Evolutionary conservation across 2,329 filamentous ascomycete genomes (phyloP).

Genomic region (Alternaria sp.): DNA sequence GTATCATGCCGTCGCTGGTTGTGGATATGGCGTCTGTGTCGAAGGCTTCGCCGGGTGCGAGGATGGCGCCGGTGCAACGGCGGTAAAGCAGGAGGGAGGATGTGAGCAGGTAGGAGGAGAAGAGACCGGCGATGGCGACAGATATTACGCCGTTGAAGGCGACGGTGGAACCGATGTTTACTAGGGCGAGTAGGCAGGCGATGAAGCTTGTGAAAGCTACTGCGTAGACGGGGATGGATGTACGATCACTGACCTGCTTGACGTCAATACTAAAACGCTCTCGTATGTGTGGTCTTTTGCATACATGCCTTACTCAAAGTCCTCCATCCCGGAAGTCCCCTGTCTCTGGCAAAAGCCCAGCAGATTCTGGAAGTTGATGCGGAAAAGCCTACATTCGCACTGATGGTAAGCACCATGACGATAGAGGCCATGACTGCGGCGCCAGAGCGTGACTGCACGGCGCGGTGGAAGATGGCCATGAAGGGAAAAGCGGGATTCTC

Average conservation of each 20-base stretch:
- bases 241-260: slow-evolving; percentile 31
- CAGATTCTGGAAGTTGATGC: slow-evolving; percentile 51
- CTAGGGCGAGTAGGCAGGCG: slow-evolving; percentile 55
- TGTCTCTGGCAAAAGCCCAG: slow-evolving; percentile 55
- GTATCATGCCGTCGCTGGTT: slow-evolving; percentile 20
- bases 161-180: slow-evolving; percentile 56
- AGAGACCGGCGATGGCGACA: slow-evolving; percentile 39
- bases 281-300: not conserved
- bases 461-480: slow-evolving; percentile 58
- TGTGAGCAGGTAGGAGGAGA: slow-evolving; percentile 39
- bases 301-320: slow-evolving; percentile 26
- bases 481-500: slow-evolving; percentile 55
- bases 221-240: slow-evolving; percentile 48
- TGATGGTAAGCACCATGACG: slow-evolving; percentile 45
- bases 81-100: slow-evolving; percentile 37
- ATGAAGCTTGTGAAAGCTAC: slow-evolving; percentile 45
- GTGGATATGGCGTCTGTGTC: not conserved
- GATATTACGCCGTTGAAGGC: slow-evolving; percentile 45
- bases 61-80: slow-evolving; percentile 35
- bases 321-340: slow-evolving; percentile 52
- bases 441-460: slow-evolving; percentile 40
- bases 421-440: slow-evolving; percentile 57
- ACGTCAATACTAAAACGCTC: slow-evolving; percentile 12
- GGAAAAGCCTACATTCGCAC: slow-evolving; percentile 46
- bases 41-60: slow-evolving; percentile 15